These are phyloP conservation scores for Chernovozyma sophiae-reginae DNA, from an alignment of 1,139 yeast species.

Conservation along the genomic window DNA sequence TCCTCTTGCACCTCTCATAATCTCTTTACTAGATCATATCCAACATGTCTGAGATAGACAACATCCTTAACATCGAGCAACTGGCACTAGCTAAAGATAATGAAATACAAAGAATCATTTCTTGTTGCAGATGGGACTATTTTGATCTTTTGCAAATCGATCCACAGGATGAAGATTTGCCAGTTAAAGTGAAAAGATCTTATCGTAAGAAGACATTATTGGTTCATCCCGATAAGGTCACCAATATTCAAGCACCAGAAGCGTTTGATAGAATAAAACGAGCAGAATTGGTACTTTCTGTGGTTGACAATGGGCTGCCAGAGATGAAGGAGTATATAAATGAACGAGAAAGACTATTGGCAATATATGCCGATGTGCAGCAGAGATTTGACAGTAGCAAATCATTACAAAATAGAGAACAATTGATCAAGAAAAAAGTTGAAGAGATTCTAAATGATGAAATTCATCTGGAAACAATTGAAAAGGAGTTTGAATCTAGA, in stretches of 20 bases:
- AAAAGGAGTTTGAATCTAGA: slow-evolving; percentile 27
- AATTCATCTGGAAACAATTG: slow-evolving; percentile 27
- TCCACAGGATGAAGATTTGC: slow-evolving; percentile 27
- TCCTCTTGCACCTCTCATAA: too few species aligned
- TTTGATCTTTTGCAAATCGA: slow-evolving; percentile 53
- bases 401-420: not conserved
- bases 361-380: slow-evolving; percentile 36
- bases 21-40: too few species aligned
- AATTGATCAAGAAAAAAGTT: slow-evolving; percentile 12
- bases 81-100: slow-evolving; percentile 38
- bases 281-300: slow-evolving; percentile 26
- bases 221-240: slow-evolving; percentile 67
- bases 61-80: slow-evolving; percentile 32
- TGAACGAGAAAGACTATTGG: slow-evolving; percentile 36
- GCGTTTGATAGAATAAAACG: slow-evolving; percentile 56
- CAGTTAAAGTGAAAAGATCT: slow-evolving; percentile 35
- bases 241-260: slow-evolving; percentile 51
- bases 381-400: slow-evolving; percentile 12
- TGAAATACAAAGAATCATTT: slow-evolving; percentile 54
- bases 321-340: slow-evolving; percentile 29
- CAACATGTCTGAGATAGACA: slow-evolving; percentile 31
- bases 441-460: slow-evolving; percentile 31
- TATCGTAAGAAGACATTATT: slow-evolving; percentile 58
- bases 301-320: slow-evolving; percentile 9
- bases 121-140: slow-evolving; percentile 46